Evolutionary conservation across 129 eudicot species (phyloP).

Genomic region (Pulicaria dysenterica): DNA sequence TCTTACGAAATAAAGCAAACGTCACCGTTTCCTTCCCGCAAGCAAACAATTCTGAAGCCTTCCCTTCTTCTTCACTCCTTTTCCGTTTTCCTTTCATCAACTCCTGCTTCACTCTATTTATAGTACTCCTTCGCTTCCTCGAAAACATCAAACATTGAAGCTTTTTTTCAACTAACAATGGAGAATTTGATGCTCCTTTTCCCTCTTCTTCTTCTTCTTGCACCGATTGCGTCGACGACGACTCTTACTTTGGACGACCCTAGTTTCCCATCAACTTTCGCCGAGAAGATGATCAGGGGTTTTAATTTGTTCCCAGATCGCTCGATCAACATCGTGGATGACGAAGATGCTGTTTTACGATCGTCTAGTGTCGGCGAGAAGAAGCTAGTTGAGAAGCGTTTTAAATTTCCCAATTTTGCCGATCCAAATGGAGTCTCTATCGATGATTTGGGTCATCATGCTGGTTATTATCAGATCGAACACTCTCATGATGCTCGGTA

Average conservation of each 20-base stretch:
- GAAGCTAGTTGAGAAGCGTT: constrained; percentile 63
- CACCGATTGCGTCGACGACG: constrained; percentile 36
- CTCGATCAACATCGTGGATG: constrained; percentile 54
- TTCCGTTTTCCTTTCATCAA: constrained; percentile 23
- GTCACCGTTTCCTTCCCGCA: constrained; percentile 33
- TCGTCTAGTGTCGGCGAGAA: constrained; percentile 23
- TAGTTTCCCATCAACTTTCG: constrained; percentile 41
- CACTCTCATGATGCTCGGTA: constrained; percentile 84
- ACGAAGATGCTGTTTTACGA: constrained; percentile 5
- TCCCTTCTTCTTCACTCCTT: constrained; percentile 24
- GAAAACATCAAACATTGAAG: background rate
- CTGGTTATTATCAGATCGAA: constrained; percentile 80
- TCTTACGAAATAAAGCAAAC: constrained; percentile 31
- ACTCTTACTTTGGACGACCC: constrained; percentile 38
- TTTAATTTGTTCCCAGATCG: constrained; percentile 74
- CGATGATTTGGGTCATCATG: constrained; percentile 84
- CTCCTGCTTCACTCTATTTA: constrained; percentile 17
- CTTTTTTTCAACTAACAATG: constrained; percentile 7
- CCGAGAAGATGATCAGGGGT: constrained; percentile 58
- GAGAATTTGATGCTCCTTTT: constrained; percentile 24
- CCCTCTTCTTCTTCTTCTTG: constrained; percentile 31
- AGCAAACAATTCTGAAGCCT: constrained; percentile 14
- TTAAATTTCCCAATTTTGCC: constrained; percentile 56
- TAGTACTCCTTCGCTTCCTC: constrained; percentile 2
- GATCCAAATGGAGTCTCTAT: constrained; percentile 47